These are phyloP conservation scores for Centrapalus pauciflorus DNA, from an alignment of 129 eudicot species.

Conservation along the genomic window DNA sequence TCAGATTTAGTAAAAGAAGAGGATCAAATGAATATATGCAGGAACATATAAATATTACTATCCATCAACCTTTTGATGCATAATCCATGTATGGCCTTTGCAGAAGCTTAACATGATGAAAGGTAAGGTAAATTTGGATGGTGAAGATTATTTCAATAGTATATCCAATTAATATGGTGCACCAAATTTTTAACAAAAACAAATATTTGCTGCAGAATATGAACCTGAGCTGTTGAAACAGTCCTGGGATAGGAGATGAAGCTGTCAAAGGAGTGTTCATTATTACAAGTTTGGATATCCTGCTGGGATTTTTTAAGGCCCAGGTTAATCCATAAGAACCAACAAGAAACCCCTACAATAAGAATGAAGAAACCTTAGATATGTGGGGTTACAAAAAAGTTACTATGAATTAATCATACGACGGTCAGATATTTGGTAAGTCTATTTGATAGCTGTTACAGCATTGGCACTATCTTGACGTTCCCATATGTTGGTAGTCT, in stretches of 20 bases:
- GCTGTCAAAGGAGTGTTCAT: constrained; percentile 87
- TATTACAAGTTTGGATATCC: constrained; percentile 75
- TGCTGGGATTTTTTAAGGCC: constrained; percentile 87
- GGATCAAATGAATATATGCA: background rate
- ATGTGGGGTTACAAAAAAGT: background rate
- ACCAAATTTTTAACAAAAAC: background rate
- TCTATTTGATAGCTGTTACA: background rate
- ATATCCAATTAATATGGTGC: background rate
- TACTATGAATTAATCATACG: background rate
- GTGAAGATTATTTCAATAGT: background rate
- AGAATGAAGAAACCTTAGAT: constrained; percentile 5
- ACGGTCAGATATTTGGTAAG: background rate
- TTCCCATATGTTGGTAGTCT: background rate
- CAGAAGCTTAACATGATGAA: constrained; percentile 1
- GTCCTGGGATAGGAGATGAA: constrained; percentile 95
- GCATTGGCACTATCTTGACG: background rate
- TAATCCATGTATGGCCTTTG: background rate
- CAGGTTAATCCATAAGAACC: constrained; percentile 98
- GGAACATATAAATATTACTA: background rate
- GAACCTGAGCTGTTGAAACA: constrained; percentile 93
- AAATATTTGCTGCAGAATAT: background rate
- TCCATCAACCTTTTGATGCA: background rate
- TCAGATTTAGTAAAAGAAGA: background rate
- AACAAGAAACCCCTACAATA: constrained; percentile 84
- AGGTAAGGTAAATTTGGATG: background rate